These are phyloP conservation scores for Planoprotostelium fungivorum DNA, from an alignment of 78 protist species.

Conservation along the genomic window DNA sequence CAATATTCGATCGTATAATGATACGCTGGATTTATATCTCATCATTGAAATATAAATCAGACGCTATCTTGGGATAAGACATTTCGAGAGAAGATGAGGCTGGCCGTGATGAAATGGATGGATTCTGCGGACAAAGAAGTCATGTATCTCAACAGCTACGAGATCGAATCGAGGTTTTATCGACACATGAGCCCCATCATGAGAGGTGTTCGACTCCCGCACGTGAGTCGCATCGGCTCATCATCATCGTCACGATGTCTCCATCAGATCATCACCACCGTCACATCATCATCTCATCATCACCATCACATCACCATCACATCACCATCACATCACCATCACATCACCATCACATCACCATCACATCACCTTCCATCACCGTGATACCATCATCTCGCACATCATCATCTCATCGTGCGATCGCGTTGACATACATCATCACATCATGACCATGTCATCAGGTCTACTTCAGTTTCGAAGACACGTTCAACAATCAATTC, in stretches of 20 bases:
- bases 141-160: not conserved
- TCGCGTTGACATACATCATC: not conserved
- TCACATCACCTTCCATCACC: too few relatives aligned
- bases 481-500: not conserved
- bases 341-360: too few relatives aligned
- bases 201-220: not conserved
- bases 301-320: too few relatives aligned
- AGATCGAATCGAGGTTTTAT: not conserved
- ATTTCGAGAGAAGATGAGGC: not conserved
- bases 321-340: too few relatives aligned
- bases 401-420: not conserved
- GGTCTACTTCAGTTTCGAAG: not conserved
- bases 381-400: too few relatives aligned
- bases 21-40: too few relatives aligned
- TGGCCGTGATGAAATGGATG: not conserved
- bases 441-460: not conserved
- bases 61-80: not conserved
- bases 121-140: not conserved
- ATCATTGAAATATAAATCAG: too few relatives aligned
- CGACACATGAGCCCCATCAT: not conserved
- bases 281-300: too few relatives aligned
- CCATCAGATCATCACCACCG: too few relatives aligned
- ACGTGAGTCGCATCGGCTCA: not conserved
- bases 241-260: too few relatives aligned
- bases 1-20: too few relatives aligned